Percentiles rank a stretch among this genome's conserved stretches.
Evolutionary conservation across 768 basidiomycete genomes (phyloP).

Genomic region (Leccinum subtestaceum): DNA sequence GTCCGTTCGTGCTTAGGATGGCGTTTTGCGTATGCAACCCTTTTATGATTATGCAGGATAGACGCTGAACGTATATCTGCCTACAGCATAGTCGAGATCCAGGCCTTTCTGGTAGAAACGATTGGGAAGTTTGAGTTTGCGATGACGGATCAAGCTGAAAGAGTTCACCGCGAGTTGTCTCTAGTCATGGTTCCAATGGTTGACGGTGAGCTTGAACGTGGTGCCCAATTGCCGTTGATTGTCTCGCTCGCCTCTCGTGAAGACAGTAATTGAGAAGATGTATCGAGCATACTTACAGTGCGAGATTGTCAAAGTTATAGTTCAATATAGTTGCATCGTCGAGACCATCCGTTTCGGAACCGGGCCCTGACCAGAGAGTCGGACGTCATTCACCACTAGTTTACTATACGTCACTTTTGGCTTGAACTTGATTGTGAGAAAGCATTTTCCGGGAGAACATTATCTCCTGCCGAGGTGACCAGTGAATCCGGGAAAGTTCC

Average conservation of each 20-base stretch:
- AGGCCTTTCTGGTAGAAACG: constrained; percentile 36
- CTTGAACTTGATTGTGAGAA: neutral
- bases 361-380: neutral
- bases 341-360: neutral
- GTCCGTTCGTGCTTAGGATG: constrained; percentile 25
- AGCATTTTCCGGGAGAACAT: neutral
- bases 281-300: neutral
- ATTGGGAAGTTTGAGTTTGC: constrained; percentile 52
- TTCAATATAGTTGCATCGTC: neutral
- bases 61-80: neutral
- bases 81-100: neutral
- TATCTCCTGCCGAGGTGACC: neutral
- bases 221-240: constrained; percentile 28
- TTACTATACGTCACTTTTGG: neutral
- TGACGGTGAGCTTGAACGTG: constrained; percentile 29
- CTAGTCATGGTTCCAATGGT: constrained; percentile 34
- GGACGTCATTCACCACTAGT: neutral
- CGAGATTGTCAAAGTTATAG: neutral
- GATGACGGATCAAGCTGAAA: constrained; percentile 13
- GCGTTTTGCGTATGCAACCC: neutral
- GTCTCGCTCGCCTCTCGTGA: neutral
- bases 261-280: neutral
- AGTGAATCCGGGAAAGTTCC: neutral
- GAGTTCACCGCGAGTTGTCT: constrained; percentile 25
- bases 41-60: neutral